Evolutionary conservation across 441 rosid genomes (phyloP).

Genomic region (Hypseocharis bilobata): DNA sequence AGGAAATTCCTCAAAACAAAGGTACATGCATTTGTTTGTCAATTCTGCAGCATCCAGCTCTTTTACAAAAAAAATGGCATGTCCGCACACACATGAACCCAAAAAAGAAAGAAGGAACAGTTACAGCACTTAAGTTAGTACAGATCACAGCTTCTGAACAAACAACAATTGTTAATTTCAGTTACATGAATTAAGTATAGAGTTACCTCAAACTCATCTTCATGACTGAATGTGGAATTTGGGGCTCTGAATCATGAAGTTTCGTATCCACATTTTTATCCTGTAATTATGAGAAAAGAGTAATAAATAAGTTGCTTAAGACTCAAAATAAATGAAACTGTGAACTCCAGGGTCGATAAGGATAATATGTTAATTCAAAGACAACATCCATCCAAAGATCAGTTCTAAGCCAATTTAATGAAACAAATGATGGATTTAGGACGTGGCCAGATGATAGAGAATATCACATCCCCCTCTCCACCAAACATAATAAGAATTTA

Average conservation of each 20-base stretch:
- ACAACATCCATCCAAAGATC: neutral
- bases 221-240: slow-evolving; percentile 76
- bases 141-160: neutral
- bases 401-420: neutral
- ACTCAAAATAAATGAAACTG: neutral
- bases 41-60: neutral
- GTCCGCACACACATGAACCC: neutral
- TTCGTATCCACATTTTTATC: slow-evolving; percentile 78
- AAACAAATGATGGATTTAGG: neutral
- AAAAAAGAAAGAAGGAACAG: neutral
- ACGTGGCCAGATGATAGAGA: neutral
- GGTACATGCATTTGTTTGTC: neutral
- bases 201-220: slow-evolving; percentile 80
- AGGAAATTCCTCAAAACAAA: neutral
- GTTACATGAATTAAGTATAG: slow-evolving; percentile 7
- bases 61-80: neutral
- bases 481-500: too few relatives aligned
- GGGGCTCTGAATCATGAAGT: slow-evolving; percentile 91
- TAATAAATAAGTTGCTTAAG: neutral
- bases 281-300: slow-evolving; percentile 37
- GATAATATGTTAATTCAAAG: neutral
- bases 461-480: too few relatives aligned
- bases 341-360: neutral
- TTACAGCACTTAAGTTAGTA: slow-evolving; percentile 9
- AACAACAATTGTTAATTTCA: neutral